These are phyloP conservation scores for Corymbia calophylla DNA, from an alignment of 441 rosid species.

Conservation along the genomic window DNA sequence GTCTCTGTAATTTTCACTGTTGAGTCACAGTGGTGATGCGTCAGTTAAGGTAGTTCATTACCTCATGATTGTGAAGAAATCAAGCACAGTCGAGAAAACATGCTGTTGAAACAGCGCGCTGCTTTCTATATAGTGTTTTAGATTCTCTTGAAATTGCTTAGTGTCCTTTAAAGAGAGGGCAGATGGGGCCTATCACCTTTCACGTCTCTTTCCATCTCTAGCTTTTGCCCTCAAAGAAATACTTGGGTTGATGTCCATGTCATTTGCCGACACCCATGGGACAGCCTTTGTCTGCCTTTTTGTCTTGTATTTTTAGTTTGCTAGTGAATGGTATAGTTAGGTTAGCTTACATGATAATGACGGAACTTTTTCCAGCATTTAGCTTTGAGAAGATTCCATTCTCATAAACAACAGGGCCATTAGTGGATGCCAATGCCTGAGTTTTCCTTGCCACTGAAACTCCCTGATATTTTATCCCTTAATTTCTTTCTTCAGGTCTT, in stretches of 20 bases:
- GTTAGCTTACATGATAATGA: slow-evolving; percentile 24
- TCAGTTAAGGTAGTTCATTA: background rate
- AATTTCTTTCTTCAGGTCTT: background rate
- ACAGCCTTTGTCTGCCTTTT: slow-evolving; percentile 54
- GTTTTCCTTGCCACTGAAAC: slow-evolving; percentile 30
- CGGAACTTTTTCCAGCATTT: slow-evolving; percentile 26
- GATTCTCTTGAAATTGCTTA: slow-evolving; percentile 21
- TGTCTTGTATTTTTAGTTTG: slow-evolving; percentile 25
- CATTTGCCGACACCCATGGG: slow-evolving; percentile 63
- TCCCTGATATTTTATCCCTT: background rate
- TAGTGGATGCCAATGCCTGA: slow-evolving; percentile 38
- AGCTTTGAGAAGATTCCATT: slow-evolving; percentile 19
- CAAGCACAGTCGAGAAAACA: slow-evolving; percentile 15
- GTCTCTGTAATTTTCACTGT: background rate
- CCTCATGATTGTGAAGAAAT: slow-evolving; percentile 6
- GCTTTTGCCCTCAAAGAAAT: slow-evolving; percentile 54
- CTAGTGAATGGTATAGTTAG: slow-evolving; percentile 15
- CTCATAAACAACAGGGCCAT: slow-evolving; percentile 31
- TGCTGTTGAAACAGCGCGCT: slow-evolving; percentile 33
- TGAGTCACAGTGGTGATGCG: background rate
- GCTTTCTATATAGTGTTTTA: slow-evolving; percentile 11
- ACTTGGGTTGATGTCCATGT: slow-evolving; percentile 49
- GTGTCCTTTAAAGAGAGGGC: slow-evolving; percentile 14
- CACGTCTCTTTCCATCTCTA: slow-evolving; percentile 44
- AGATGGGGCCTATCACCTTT: slow-evolving; percentile 44